Conservation (phyloP, 2,329 filamentous ascomycete species). For the Ophiosphaerella korrae region DNA sequence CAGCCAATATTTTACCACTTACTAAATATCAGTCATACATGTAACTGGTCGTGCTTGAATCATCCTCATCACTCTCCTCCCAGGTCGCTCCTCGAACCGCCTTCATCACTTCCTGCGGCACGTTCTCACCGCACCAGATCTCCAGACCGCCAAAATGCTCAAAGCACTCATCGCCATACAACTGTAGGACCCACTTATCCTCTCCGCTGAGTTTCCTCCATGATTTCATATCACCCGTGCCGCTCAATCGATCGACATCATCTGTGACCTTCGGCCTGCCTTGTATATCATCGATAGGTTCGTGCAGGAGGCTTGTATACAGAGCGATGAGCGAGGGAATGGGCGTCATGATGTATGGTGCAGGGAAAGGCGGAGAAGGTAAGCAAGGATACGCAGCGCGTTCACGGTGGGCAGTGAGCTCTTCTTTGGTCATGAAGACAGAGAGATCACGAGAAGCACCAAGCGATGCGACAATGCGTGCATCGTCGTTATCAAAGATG, state of each 20-base stretch:
- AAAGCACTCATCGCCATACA: slow-evolving; percentile 39
- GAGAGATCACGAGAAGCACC: slow-evolving; percentile 4
- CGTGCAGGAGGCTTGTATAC: slow-evolving; percentile 18
- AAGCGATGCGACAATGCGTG: slow-evolving; percentile 11
- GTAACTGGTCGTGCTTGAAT: not conserved
- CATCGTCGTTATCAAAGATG: slow-evolving; percentile 21
- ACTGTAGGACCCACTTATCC: slow-evolving; percentile 32
- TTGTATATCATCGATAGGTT: slow-evolving; percentile 11
- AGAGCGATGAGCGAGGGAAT: slow-evolving; percentile 7
- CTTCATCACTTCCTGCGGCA: slow-evolving; percentile 37
- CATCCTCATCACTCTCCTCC: slow-evolving; percentile 17
- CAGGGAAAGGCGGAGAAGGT: slow-evolving; percentile 1
- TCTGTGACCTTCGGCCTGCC: slow-evolving; percentile 11
- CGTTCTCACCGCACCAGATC: slow-evolving; percentile 27
- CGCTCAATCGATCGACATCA: slow-evolving; percentile 8
- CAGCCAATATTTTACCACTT: not conserved
- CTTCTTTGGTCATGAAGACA: slow-evolving; percentile 17
- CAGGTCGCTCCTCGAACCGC: slow-evolving; percentile 18
- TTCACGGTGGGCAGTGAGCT: slow-evolving; percentile 24
- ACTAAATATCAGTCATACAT: not conserved
- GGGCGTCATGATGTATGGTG: not conserved
- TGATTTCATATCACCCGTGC: slow-evolving; percentile 9
- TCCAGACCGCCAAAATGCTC: slow-evolving; percentile 33
- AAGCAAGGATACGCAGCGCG: slow-evolving; percentile 7
- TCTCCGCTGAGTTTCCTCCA: slow-evolving; percentile 19